These are phyloP conservation scores for Tephrocybe sp. DNA, from an alignment of 768 basidiomycete genomes.

Conservation along the genomic window DNA sequence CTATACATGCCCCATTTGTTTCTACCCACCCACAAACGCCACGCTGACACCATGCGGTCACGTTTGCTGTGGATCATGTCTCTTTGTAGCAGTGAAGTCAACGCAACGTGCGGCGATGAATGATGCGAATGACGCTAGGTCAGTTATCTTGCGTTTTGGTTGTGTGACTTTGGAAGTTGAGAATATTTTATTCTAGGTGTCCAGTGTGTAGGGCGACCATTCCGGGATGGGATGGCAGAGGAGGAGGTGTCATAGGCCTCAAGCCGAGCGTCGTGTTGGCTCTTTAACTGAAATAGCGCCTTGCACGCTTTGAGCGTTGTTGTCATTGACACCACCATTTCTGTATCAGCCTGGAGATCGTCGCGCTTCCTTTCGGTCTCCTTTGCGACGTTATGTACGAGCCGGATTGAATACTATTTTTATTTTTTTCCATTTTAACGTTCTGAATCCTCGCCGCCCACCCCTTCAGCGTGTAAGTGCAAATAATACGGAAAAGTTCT, in stretches of 20 bases:
- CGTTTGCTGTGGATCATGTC: slow-evolving; percentile 72
- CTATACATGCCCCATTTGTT: slow-evolving; percentile 82
- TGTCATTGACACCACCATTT: no score
- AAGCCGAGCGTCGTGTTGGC: slow-evolving; percentile 41
- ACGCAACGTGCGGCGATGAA: slow-evolving; percentile 42
- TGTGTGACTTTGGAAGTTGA: slow-evolving; percentile 1
- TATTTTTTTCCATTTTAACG: no score
- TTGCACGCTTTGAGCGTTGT: no score
- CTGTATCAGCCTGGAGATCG: no score
- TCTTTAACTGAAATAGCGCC: not conserved
- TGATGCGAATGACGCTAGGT: slow-evolving; percentile 38
- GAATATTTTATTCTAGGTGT: slow-evolving; percentile 40
- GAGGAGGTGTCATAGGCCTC: slow-evolving; percentile 65
- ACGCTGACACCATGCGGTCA: slow-evolving; percentile 82
- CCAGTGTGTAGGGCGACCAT: slow-evolving; percentile 70
- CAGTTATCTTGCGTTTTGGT: not conserved
- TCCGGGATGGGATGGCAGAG: slow-evolving; percentile 68
- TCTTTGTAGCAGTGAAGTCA: slow-evolving; percentile 70
- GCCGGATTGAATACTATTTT: no score
- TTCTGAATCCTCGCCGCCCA: no score
- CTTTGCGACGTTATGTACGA: no score
- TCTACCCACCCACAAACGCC: slow-evolving; percentile 70
- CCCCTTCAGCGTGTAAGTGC: no score
- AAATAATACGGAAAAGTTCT: no score
- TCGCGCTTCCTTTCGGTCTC: no score